Evolutionary conservation across 2,329 filamentous ascomycete genomes (phyloP).

Genomic region (Alternaria sp.): DNA sequence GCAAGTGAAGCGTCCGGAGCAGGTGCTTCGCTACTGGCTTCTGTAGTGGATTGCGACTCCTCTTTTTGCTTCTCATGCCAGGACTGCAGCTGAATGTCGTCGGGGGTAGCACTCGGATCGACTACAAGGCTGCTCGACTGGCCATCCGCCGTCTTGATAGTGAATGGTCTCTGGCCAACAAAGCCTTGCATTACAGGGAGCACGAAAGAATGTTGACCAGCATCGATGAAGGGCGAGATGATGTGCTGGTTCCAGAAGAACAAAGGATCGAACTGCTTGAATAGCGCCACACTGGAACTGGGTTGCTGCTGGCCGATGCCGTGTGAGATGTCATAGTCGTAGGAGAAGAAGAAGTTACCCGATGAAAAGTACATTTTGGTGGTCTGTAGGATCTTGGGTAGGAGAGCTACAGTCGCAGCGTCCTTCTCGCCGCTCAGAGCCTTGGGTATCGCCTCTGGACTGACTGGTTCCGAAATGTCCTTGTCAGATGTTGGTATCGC

Average conservation of each 20-base stretch:
- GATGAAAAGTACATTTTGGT: slow-evolving; percentile 84
- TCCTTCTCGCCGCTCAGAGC: slow-evolving; percentile 44
- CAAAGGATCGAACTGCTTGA: slow-evolving; percentile 75
- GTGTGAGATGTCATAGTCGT: slow-evolving; percentile 90
- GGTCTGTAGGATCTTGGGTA: slow-evolving; percentile 86
- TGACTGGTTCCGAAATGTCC: slow-evolving; percentile 31
- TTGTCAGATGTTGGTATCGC: slow-evolving; percentile 32
- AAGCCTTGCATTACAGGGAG: slow-evolving; percentile 94
- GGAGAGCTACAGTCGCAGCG: slow-evolving; percentile 56
- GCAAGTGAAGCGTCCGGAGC: slow-evolving; percentile 47
- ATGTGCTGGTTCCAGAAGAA: slow-evolving; percentile 94
- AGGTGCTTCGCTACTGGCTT: slow-evolving; percentile 18
- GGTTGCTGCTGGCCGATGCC: slow-evolving; percentile 58
- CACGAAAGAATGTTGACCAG: slow-evolving; percentile 74
- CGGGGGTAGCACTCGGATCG: slow-evolving; percentile 42
- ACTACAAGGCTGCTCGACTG: slow-evolving; percentile 45
- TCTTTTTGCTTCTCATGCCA: slow-evolving; percentile 43
- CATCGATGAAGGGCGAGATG: slow-evolving; percentile 75
- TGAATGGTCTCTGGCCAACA: slow-evolving; percentile 84
- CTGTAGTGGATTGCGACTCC: slow-evolving; percentile 30
- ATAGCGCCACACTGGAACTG: slow-evolving; percentile 67
- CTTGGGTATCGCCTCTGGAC: slow-evolving; percentile 48
- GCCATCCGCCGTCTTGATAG: slow-evolving; percentile 65
- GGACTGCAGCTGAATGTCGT: slow-evolving; percentile 49
- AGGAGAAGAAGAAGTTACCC: slow-evolving; percentile 92